Conservation (phyloP, 1,284 basidiomycete genomes). For the Irpex rosettiformis region DNA sequence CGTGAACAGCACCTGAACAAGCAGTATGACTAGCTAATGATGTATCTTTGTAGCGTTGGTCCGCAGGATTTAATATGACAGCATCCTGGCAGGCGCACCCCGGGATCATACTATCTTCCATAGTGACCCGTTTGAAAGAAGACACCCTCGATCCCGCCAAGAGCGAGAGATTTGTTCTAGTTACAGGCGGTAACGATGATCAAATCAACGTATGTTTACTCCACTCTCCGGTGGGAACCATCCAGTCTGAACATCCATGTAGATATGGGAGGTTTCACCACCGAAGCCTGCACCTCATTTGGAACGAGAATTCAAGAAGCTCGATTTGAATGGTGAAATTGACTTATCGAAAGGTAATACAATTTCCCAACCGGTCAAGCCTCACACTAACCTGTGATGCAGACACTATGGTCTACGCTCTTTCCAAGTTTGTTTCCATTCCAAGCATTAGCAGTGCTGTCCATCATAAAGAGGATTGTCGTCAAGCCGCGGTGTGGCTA, state of each 20-base stretch:
- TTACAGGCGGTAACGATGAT: constrained; percentile 86
- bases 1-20: neutral
- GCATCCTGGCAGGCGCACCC: constrained; percentile 79
- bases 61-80: constrained; percentile 78
- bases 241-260: too few species aligned
- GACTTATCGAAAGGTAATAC: constrained; percentile 21
- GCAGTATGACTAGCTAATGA: neutral
- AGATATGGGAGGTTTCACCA: constrained; percentile 56
- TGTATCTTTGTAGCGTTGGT: constrained; percentile 57
- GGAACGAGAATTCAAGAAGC: constrained; percentile 11
- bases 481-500: constrained; percentile 89
- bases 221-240: too few species aligned
- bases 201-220: constrained; percentile 63
- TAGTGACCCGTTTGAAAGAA: constrained; percentile 38
- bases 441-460: constrained; percentile 78
- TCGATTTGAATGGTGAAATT: constrained; percentile 6
- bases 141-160: neutral
- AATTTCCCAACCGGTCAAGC: too few species aligned
- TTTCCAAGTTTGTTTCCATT: constrained; percentile 86
- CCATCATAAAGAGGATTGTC: constrained; percentile 80
- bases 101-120: constrained; percentile 79
- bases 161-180: constrained; percentile 41
- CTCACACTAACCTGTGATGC: too few species aligned
- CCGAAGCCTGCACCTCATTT: constrained; percentile 25
- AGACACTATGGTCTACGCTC: constrained; percentile 69